phyloP scores from a whole-genome alignment of 257 asterid species.

The Craterostigma plantagineum region DNA sequence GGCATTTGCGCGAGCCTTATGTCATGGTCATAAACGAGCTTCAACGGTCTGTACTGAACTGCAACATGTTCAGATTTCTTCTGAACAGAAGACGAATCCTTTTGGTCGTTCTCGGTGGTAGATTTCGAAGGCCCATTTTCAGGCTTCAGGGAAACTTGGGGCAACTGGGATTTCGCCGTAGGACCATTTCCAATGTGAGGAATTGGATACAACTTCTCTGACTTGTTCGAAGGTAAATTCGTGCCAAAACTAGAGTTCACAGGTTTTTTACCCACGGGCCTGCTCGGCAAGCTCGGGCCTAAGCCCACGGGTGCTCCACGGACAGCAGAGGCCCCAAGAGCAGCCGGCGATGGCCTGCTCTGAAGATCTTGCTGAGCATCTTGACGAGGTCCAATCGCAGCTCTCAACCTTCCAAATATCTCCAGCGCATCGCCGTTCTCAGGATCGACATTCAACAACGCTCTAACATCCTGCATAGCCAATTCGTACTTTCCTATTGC shows the following conservation, averaged over 20 bases:
- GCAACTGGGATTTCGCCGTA: too few relatives aligned
- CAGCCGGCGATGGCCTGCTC: too few relatives aligned
- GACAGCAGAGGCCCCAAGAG: too few relatives aligned
- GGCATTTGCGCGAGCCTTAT: neutral
- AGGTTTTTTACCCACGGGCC: too few relatives aligned
- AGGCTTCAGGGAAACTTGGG: too few relatives aligned
- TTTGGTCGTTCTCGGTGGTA: neutral
- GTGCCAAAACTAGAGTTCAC: too few relatives aligned
- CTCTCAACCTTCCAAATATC: neutral
- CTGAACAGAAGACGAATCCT: neutral
- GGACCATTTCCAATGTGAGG: too few relatives aligned
- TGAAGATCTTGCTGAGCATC: neutral
- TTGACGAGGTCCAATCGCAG: neutral
- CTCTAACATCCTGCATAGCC: neutral
- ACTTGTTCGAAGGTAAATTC: too few relatives aligned
- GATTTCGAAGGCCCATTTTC: too few relatives aligned
- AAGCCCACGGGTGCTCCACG: too few relatives aligned
- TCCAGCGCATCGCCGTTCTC: neutral
- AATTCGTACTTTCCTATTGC: neutral
- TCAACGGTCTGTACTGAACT: neutral
- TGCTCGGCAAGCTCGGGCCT: too few relatives aligned
- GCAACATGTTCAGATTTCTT: neutral
- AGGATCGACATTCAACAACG: neutral
- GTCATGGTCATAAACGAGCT: constrained; percentile 1
- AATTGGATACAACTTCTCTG: too few relatives aligned